Base-by-base conservation (phyloP, 495 filamentous ascomycete species). In the Penicillium canescens region DNA sequence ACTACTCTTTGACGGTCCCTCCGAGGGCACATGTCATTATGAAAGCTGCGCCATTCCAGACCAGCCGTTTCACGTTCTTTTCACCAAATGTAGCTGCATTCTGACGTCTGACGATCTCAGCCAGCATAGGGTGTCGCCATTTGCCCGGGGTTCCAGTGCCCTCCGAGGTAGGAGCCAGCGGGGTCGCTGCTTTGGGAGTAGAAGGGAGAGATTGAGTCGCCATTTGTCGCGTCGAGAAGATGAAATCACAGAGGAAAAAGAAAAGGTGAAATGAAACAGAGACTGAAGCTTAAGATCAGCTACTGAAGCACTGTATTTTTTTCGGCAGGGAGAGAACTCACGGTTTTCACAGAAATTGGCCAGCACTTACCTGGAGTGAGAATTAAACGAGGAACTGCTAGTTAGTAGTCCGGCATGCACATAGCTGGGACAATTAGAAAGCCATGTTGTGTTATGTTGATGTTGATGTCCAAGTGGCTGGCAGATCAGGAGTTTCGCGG, bases 91-190 rank as follows among this genome's bases (percentile, higher is more conserved):
- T 86, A 7, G 83, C 78, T 16, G 84, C 85, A 69, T 85, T 83
- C 52, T 89, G 88, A 26, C 92, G 84, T 46, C 78, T 79, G 12
- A 84, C 79, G 57, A 97, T 88, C 66, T 95, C 90, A 56, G 86
- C 75, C 43, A 96, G 73, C 26, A 84, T 82, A 4, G 92, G 92
- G 69, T 97, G 92, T 55, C 82, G 81, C 92, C 92, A 97, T 71
- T 86, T 90, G 44, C 92, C 92, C 12, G 90, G 83, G 7, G 79
- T 78, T 12, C 75, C 77, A n/a, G 78, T 75, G 54, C 65, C 77
- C 71, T 75, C 77, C 6, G 70, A 54, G 7, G 59, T 65, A 50
- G 72, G 78, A 72, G 65, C 66, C 63, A 65, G 40, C 76, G 59
- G 66, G 78, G 73, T 62, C 68, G 56, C 68, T 75, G 73, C 70